Evolutionary conservation across 768 basidiomycete genomes (phyloP), one percentile per base, ranked within the genome.

Genomic region (Naganishia onofrii): DNA sequence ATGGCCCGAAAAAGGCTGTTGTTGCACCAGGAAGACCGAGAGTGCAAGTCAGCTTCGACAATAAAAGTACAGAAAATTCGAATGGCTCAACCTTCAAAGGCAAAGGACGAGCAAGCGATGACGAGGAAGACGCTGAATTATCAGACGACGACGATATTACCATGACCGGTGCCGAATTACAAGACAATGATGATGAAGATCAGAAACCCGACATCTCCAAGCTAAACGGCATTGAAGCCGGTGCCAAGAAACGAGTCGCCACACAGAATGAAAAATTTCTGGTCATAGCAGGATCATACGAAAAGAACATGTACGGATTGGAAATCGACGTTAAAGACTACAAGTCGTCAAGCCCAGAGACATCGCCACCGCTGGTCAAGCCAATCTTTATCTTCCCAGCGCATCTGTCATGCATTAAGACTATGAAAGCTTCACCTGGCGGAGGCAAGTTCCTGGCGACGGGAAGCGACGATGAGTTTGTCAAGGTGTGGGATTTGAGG

Each of bases 381-480:
- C 93, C 96, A 0, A 85, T 91, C 53, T 99, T 99, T 82, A 91
- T 93, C 72, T 99, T 99, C 82, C 94, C 96, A 32, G 96, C 96
- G 0, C 96, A 99, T 78, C 87, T 95, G 53, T 92, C 91, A 1
- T 93, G 88, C 75, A 89, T 99, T 70, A 93, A 94, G 77, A 87
- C 92, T 13, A 89, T 94, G 34, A 89, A 93, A 2, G 90, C 91
- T 0, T 90, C 90, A 0, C 93, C 93, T 3, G 82, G 86, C 3
- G 93, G 93, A 36, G 93, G 93, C 0, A 97, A 96, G 82, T 97
- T 93, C 93, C 85, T 98, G 19, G 95, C 93, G 9, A 93, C 90
- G 0, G 96, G 93, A 8, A 92, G 92, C 73, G 86, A 90, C n/a
- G 96, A 99, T 78, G 96, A 98, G 80, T 90, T 94, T 58, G 83